Evolutionary conservation across 805 yeast genomes (phyloP).

Genomic region (Yarrowia yakushimensis): DNA sequence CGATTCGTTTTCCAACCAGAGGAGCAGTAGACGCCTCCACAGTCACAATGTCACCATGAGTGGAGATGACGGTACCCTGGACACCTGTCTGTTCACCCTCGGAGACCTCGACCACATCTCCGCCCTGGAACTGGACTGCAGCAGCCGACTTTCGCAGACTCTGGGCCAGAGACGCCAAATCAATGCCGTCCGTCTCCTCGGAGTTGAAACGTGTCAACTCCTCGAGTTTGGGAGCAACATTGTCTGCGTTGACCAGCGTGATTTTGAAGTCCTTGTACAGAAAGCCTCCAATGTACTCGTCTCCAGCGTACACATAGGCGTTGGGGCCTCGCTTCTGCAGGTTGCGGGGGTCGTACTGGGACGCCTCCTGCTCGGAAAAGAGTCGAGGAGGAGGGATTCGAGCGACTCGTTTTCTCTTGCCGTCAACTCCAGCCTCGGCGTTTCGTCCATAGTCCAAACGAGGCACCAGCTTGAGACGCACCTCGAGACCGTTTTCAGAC

Average conservation of each 20-base stretch:
- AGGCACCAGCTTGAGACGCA: constrained; percentile 88
- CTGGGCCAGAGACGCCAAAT: constrained; percentile 80
- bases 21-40: constrained; percentile 48
- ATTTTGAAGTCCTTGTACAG: constrained; percentile 81
- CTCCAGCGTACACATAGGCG: constrained; percentile 71
- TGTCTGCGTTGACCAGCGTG: constrained; percentile 71
- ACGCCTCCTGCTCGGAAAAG: constrained; percentile 85
- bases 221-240: constrained; percentile 79
- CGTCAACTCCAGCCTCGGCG: constrained; percentile 44
- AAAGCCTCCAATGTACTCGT: constrained; percentile 87
- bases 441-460: constrained; percentile 82
- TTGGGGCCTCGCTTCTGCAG: constrained; percentile 55
- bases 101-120: constrained; percentile 87
- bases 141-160: constrained; percentile 65
- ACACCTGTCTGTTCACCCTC: constrained; percentile 93
- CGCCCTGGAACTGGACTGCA: constrained; percentile 74
- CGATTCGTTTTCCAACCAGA: constrained; percentile 57
- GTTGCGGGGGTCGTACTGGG: constrained; percentile 72
- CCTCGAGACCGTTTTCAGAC: constrained; percentile 93
- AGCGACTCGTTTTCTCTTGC: constrained; percentile 48
- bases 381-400: constrained; percentile 76
- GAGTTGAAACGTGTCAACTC: constrained; percentile 79
- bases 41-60: constrained; percentile 60
- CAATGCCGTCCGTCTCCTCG: constrained; percentile 80
- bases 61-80: constrained; percentile 69